Percentiles rank a stretch among this genome's conserved stretches.
phyloP scores from a whole-genome alignment of 176 grass and related monocot species.

The Saccharum spontaneum region DNA sequence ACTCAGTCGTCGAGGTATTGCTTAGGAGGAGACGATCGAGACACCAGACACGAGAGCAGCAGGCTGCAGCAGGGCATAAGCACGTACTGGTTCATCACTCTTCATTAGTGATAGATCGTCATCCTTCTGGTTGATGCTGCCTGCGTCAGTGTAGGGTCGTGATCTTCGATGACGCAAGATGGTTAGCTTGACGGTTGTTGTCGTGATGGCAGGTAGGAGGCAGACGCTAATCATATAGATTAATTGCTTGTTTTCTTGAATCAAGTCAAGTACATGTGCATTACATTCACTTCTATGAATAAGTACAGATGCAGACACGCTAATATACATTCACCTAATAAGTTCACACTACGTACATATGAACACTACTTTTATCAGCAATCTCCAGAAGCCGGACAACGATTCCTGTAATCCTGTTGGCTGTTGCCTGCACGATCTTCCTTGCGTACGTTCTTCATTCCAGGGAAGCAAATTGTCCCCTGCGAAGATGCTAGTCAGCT shows the following conservation, averaged over 20 bases:
- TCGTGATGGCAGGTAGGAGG: conserved; percentile 1
- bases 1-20: not conserved
- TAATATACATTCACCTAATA: not conserved
- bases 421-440: too few relatives aligned
- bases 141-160: too few relatives aligned
- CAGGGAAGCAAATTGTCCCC: too few relatives aligned
- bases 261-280: not conserved
- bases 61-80: too few relatives aligned
- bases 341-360: not conserved
- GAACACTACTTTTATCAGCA: not conserved
- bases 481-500: too few relatives aligned
- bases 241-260: not conserved
- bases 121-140: too few relatives aligned
- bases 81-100: too few relatives aligned
- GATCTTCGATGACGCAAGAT: too few relatives aligned
- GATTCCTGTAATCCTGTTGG: not conserved
- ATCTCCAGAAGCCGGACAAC: not conserved
- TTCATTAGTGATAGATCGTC: too few relatives aligned
- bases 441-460: too few relatives aligned
- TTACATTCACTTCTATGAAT: not conserved
- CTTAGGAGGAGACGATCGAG: not conserved
- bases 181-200: not conserved
- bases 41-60: too few relatives aligned
- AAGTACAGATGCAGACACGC: not conserved
- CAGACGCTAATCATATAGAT: not conserved